Percentiles rank a stretch among this genome's conserved stretches.
Conservation (phyloP, 2,329 filamentous ascomycete species). For the Ascocoryne sarcoides region DNA sequence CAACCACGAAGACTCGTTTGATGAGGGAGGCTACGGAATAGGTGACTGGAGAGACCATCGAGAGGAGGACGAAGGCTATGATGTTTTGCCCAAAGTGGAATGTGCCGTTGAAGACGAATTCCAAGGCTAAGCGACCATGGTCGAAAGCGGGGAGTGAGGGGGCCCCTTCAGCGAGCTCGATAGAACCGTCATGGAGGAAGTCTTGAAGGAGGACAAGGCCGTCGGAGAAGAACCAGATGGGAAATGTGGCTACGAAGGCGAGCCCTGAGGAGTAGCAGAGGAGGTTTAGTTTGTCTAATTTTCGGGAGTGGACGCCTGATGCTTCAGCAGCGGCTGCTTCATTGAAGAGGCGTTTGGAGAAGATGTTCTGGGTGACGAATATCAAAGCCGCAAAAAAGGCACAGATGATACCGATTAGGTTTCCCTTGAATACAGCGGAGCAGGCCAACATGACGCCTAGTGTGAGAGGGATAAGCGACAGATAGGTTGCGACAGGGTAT, state of each 20-base stretch:
- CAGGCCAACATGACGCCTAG: conserved; percentile 94
- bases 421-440: conserved; percentile 81
- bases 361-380: conserved; percentile 97
- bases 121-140: conserved; percentile 64
- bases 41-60: conserved; percentile 89
- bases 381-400: conserved; percentile 85
- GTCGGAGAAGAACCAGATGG: conserved; percentile 91
- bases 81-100: conserved; percentile 98
- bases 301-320: conserved; percentile 60
- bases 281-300: conserved; percentile 93
- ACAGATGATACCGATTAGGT: conserved; percentile 82
- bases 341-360: conserved; percentile 96
- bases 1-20: conserved; percentile 95
- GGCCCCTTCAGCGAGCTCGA: conserved; percentile 50
- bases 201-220: conserved; percentile 70
- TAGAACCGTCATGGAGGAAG: conserved; percentile 70
- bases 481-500: conserved; percentile 79
- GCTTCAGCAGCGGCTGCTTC: conserved; percentile 79
- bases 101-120: conserved; percentile 93
- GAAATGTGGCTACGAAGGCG: conserved; percentile 78
- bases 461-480: conserved; percentile 84
- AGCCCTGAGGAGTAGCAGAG: conserved; percentile 94
- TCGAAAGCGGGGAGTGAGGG: conserved; percentile 51
- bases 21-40: conserved; percentile 95
- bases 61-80: conserved; percentile 83